A percentile compares a stretch with the other conserved stretches of the same genome.
These are phyloP conservation scores for Ceratobasidium papillatum DNA, from an alignment of 1,284 basidiomycete species.

Conservation along the genomic window DNA sequence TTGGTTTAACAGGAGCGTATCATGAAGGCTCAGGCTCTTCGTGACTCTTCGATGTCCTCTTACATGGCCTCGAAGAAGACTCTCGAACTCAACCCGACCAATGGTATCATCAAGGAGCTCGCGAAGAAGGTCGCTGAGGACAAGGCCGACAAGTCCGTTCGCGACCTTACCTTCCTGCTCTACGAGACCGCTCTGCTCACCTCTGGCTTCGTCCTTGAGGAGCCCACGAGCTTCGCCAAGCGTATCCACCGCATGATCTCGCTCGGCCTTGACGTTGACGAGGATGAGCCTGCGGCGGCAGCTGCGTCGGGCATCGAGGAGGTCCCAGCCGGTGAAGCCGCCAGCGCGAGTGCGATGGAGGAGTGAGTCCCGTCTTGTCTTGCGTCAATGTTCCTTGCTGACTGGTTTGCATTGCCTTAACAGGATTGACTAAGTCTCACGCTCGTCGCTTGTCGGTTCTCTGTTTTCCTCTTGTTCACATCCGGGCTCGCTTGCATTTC, in stretches of 20 bases:
- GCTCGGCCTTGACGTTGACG: conserved; percentile 75
- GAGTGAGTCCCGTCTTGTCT: conserved; percentile 40
- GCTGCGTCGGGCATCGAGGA: conserved; percentile 52
- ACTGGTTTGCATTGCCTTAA: conserved; percentile 61
- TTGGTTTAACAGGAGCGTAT: conserved; percentile 79
- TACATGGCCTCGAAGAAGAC: conserved; percentile 99
- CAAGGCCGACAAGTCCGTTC: conserved; percentile 98
- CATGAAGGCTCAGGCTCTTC: conserved; percentile 99
- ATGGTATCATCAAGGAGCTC: conserved; percentile 96
- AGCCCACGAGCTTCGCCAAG: conserved; percentile 93
- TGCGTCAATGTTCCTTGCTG: conserved; percentile 5
- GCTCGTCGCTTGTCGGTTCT: conserved; percentile 40
- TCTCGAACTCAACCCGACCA: conserved; percentile 94
- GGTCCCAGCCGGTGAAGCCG: conserved; percentile 51
- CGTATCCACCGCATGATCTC: conserved; percentile 98
- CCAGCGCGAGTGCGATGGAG: conserved; percentile 61
- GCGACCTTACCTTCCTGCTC: conserved; percentile 93
- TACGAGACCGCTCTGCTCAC: conserved; percentile 97
- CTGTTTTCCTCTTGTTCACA: conserved; percentile 47
- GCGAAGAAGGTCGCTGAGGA: conserved; percentile 95
- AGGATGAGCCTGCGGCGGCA: conserved; percentile 65
- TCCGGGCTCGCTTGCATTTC: conserved; percentile 44
- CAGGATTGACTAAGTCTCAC: conserved; percentile 73
- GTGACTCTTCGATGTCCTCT: conserved; percentile 98
- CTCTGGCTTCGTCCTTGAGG: conserved; percentile 94